Conservation (phyloP, 306 rosid species). For the Luffa acutangula region DNA sequence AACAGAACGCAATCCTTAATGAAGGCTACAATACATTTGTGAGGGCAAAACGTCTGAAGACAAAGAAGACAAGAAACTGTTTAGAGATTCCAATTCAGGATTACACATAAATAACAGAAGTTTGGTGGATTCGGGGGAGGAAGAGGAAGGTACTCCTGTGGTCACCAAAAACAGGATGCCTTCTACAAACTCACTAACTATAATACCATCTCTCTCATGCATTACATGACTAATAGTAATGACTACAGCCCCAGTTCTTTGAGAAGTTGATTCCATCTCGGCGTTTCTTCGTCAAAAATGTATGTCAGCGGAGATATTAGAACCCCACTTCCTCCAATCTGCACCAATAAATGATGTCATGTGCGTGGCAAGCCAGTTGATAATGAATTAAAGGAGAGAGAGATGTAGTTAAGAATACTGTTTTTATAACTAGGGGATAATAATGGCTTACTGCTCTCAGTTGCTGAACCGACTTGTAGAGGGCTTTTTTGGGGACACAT, state of each 20-base stretch:
- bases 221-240: not conserved
- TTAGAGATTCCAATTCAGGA: not conserved
- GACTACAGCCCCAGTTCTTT: slow-evolving; percentile 50
- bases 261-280: slow-evolving; percentile 82
- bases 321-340: slow-evolving; percentile 98
- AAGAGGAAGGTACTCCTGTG: not conserved
- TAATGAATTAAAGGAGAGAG: not conserved
- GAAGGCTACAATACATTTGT: not conserved
- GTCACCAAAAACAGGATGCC: not conserved
- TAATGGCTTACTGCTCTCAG: slow-evolving; percentile 67
- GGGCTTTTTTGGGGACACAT: slow-evolving; percentile 69
- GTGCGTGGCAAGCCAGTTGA: not conserved
- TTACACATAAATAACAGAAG: not conserved
- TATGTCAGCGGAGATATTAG: slow-evolving; percentile 89
- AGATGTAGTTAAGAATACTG: not conserved
- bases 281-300: slow-evolving; percentile 94
- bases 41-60: not conserved
- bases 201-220: not conserved
- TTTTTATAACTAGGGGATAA: not conserved
- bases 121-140: not conserved
- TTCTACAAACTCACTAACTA: not conserved
- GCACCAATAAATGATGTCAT: slow-evolving; percentile 15
- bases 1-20: not conserved
- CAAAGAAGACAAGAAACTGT: not conserved
- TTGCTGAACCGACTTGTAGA: slow-evolving; percentile 81